Percentiles rank a stretch among this genome's conserved stretches.
These are phyloP conservation scores for Chalara sp. DNA, from an alignment of 2,329 filamentous ascomycete species.

Conservation along the genomic window DNA sequence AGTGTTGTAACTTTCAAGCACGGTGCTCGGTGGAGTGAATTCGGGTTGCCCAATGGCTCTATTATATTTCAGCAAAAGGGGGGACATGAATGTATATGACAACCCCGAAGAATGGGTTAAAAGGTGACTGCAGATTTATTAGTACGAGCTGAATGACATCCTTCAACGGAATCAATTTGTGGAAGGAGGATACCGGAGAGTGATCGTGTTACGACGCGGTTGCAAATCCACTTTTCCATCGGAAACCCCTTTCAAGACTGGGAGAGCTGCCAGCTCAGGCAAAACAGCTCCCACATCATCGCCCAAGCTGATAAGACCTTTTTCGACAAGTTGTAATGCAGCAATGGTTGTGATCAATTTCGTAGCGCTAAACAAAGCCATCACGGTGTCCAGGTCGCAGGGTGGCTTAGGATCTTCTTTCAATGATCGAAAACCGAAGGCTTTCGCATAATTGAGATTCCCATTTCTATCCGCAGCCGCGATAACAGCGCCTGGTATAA, in stretches of 20 bases:
- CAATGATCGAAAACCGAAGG: slow-evolving; percentile 29
- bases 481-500: slow-evolving; percentile 38
- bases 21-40: no score
- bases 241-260: slow-evolving; percentile 8
- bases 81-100: no score
- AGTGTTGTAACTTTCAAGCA: no score
- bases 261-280: slow-evolving; percentile 10
- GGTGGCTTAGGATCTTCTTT: slow-evolving; percentile 50
- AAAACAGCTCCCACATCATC: slow-evolving; percentile 24
- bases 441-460: slow-evolving; percentile 26
- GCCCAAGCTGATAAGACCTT: slow-evolving; percentile 39
- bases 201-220: neutral
- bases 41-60: no score
- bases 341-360: slow-evolving; percentile 46
- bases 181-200: neutral
- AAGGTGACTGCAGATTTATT: no score
- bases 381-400: slow-evolving; percentile 40
- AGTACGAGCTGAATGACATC: no score
- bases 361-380: slow-evolving; percentile 43
- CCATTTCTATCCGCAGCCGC: slow-evolving; percentile 33
- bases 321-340: slow-evolving; percentile 49
- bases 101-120: neutral
- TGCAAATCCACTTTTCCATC: neutral
- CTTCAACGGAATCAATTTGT: no score
- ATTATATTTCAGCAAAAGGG: no score